Evolutionary conservation across 495 filamentous ascomycete species (phyloP).

Genomic region (Lasiosphaeria hispida): DNA sequence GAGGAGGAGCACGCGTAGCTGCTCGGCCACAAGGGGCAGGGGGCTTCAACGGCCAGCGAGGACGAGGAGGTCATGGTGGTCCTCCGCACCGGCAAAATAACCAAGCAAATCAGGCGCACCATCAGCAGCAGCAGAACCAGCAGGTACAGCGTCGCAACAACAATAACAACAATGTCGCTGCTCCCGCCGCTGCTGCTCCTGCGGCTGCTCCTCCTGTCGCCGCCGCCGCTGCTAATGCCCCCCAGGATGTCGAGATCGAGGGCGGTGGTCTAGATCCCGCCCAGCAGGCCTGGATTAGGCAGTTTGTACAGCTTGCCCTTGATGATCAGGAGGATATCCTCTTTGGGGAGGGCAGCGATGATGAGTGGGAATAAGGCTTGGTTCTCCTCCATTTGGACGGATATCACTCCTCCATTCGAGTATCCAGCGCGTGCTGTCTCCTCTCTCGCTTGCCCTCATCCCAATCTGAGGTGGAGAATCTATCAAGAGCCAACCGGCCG

Average conservation of each 20-base stretch:
- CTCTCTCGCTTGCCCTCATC: no score
- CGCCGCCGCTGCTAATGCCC: conserved; percentile 3
- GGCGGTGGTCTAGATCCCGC: conserved; percentile 29
- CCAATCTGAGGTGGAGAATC: no score
- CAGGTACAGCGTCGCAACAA: conserved; percentile 22
- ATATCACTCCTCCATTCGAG: no score
- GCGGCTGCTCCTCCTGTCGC: background rate
- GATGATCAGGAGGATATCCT: conserved; percentile 52
- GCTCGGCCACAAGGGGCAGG: background rate
- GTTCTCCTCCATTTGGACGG: no score
- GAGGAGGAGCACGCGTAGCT: conserved; percentile 18
- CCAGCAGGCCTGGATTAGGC: conserved; percentile 50
- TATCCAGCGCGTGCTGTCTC: no score
- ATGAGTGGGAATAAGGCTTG: background rate
- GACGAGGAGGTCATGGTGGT: conserved; percentile 2
- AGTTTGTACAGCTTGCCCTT: conserved; percentile 53
- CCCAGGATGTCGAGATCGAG: conserved; percentile 6
- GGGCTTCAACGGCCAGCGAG: background rate
- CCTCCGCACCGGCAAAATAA: conserved; percentile 29
- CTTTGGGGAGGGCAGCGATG: conserved; percentile 33
- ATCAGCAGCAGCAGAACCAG: background rate
- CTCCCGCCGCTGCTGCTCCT: background rate
- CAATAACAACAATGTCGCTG: conserved; percentile 18
- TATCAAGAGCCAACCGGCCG: no score
- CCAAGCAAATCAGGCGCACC: conserved; percentile 23